Evolutionary conservation across 441 rosid species (phyloP).

Genomic region (Erysimum pusillum): DNA sequence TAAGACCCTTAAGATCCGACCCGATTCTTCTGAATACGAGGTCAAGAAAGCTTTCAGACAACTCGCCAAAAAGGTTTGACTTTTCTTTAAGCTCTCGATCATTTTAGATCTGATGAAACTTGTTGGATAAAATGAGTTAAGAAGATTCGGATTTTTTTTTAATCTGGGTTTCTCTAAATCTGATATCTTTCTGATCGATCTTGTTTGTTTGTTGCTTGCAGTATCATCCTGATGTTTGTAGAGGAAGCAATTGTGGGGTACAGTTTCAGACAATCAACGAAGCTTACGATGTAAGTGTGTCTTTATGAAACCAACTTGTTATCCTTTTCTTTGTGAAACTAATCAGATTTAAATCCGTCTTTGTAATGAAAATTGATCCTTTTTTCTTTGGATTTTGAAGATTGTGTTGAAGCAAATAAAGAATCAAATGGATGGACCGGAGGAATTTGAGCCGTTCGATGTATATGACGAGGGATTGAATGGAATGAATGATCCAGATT

Average conservation of each 20-base stretch:
- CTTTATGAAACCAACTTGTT: not conserved
- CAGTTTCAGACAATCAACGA: slow-evolving; percentile 81
- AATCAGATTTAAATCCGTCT: not conserved
- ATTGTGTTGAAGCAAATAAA: slow-evolving; percentile 65
- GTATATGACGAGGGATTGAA: slow-evolving; percentile 55
- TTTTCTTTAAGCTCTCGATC: not conserved
- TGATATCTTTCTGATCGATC: not conserved
- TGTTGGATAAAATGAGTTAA: not conserved
- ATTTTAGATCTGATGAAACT: slow-evolving; percentile 24
- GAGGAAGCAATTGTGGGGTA: slow-evolving; percentile 80
- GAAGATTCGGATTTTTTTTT: not conserved
- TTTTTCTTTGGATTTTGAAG: slow-evolving; percentile 42
- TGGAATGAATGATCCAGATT: slow-evolving; percentile 75
- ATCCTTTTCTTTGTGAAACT: too few relatives aligned
- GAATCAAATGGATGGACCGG: slow-evolving; percentile 51
- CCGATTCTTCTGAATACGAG: slow-evolving; percentile 84
- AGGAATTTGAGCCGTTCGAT: slow-evolving; percentile 52
- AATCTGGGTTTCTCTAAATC: slow-evolving; percentile 7
- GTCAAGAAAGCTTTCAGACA: slow-evolving; percentile 84
- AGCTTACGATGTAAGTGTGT: slow-evolving; percentile 78
- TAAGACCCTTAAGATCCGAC: slow-evolving; percentile 77
- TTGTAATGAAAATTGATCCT: slow-evolving; percentile 1
- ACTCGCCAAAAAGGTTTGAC: slow-evolving; percentile 81
- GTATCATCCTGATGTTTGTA: slow-evolving; percentile 98
- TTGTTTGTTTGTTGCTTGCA: slow-evolving; percentile 50